A percentile compares a stretch with the other conserved stretches of the same genome.
phyloP scores from a whole-genome alignment of 2,329 filamentous ascomycete species.

The Beauveria bassiana region DNA sequence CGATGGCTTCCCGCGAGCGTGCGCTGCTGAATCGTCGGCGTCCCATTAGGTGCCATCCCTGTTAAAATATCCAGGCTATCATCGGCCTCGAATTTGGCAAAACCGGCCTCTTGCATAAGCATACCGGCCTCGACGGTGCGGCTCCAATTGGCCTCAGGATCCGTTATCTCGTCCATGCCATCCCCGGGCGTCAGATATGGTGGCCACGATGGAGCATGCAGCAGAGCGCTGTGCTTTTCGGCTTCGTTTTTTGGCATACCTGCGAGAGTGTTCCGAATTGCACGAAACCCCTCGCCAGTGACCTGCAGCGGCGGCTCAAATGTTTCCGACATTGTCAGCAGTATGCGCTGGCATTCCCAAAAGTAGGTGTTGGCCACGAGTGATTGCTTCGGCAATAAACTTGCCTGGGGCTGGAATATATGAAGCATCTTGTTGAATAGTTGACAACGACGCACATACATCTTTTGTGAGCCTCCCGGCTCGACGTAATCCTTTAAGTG shows the following conservation, averaged over 20 bases:
- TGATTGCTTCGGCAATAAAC: slow-evolving; percentile 18
- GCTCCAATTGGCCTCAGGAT: slow-evolving; percentile 44
- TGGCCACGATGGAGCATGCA: slow-evolving; percentile 49
- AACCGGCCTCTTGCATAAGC: slow-evolving; percentile 50
- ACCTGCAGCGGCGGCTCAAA: slow-evolving; percentile 44
- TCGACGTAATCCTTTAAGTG: slow-evolving; percentile 20
- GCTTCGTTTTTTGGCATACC: slow-evolving; percentile 43
- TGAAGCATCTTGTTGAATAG: slow-evolving; percentile 25
- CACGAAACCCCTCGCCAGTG: slow-evolving; percentile 41
- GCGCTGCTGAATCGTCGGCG: slow-evolving; percentile 49
- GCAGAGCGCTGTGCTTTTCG: slow-evolving; percentile 40
- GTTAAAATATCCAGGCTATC: slow-evolving; percentile 43
- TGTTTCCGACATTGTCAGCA: slow-evolving; percentile 44
- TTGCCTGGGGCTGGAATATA: slow-evolving; percentile 20
- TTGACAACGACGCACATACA: slow-evolving; percentile 22
- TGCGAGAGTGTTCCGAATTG: slow-evolving; percentile 46
- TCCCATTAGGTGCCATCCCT: slow-evolving; percentile 40
- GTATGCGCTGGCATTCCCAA: slow-evolving; percentile 49
- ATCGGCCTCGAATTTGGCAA: slow-evolving; percentile 38
- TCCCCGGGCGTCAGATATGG: slow-evolving; percentile 51
- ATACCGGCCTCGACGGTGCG: slow-evolving; percentile 44
- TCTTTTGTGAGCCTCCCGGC: slow-evolving; percentile 13
- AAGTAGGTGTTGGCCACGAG: slow-evolving; percentile 24
- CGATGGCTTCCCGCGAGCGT: slow-evolving; percentile 15
- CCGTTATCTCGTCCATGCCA: slow-evolving; percentile 49